A percentile compares a stretch with the other conserved stretches of the same genome.
Evolutionary conservation across 2,329 filamentous ascomycete species (phyloP).

Genomic region (Xylariaceae sp.): DNA sequence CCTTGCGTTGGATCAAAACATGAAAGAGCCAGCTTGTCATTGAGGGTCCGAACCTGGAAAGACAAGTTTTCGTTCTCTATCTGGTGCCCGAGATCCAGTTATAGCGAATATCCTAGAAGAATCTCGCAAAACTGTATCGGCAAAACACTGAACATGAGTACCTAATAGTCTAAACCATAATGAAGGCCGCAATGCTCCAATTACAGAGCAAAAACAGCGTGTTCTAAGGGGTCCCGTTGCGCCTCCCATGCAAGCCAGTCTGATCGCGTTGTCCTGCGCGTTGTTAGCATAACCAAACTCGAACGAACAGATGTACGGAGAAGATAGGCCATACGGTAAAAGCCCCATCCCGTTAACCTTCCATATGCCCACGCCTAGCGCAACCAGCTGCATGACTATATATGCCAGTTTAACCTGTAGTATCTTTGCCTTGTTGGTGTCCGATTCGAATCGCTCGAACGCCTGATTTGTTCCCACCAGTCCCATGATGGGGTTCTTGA

Average conservation of each 20-base stretch:
- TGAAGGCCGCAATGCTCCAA: neutral
- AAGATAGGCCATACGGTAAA: conserved; percentile 62
- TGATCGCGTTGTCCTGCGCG: conserved; percentile 77
- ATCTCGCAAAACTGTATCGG: neutral
- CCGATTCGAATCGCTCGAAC: conserved; percentile 88
- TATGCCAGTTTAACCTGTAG: conserved; percentile 83
- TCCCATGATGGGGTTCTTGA: conserved; percentile 90
- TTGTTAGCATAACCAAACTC: conserved; percentile 27
- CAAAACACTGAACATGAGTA: neutral
- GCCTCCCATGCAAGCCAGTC: conserved; percentile 97
- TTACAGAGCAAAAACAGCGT: conserved; percentile 58
- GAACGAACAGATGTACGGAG: neutral
- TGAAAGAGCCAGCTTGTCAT: neutral
- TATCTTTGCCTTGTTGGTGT: conserved; percentile 67
- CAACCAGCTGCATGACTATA: conserved; percentile 77
- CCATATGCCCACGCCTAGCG: conserved; percentile 83
- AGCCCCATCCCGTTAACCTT: conserved; percentile 96
- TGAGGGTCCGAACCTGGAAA: neutral
- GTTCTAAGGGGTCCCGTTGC: conserved; percentile 63
- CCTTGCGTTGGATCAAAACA: neutral
- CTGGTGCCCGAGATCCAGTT: neutral
- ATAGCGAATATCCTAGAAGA: neutral
- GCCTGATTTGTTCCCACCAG: conserved; percentile 75
- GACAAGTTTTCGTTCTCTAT: neutral
- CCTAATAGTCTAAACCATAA: neutral